Evolutionary conservation across 257 asterid genomes (phyloP), one percentile per base, ranked within the genome.

Genomic region (Catharanthus roseus): DNA sequence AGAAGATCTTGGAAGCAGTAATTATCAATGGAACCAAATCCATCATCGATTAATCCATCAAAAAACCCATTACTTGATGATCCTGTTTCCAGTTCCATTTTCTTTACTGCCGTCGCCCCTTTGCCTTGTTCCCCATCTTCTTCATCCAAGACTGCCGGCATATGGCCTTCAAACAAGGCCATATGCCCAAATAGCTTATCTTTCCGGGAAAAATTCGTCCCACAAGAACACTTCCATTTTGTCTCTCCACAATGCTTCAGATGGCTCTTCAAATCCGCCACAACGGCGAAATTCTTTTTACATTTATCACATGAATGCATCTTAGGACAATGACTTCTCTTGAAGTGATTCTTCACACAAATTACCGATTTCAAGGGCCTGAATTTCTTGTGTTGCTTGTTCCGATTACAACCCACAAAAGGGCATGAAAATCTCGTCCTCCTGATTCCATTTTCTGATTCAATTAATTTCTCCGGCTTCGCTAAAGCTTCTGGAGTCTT

Each of bases 261-360:
- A 61, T 93, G 99, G 76, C 92, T 85, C 89, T 85, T 93, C 89
- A 93, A 79, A 87, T 91, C 99, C 10, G 96, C 96, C 71, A 88
- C 47, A 0, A 91, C 99, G 7, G 99, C 86, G 49, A 93, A 93
- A 26, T 88, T 89, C 86, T 93, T 93, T 79, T 72, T 82, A 72
- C 99, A 93, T 55, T 89, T 80, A 47, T 80, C 74, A 74, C 99
- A 93, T 1, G 87, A 66, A 64, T 85, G 89, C 95, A 86, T 86
- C 78, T 91, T 93, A 0, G 99, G 97, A 73, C 99, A 93, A 49
- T 93, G 97, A 78, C 96, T 93, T 78, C 99, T 84, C 84, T 85
- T 93, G 85, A 91, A 93, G 68, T 93, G 97, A 79, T 93, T 93
- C 88, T 87, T 93, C 66, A 86, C 92, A 21, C 97, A 91, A 1